Base-by-base conservation (phyloP, 768 basidiomycete species). In the Russula sp. region DNA sequence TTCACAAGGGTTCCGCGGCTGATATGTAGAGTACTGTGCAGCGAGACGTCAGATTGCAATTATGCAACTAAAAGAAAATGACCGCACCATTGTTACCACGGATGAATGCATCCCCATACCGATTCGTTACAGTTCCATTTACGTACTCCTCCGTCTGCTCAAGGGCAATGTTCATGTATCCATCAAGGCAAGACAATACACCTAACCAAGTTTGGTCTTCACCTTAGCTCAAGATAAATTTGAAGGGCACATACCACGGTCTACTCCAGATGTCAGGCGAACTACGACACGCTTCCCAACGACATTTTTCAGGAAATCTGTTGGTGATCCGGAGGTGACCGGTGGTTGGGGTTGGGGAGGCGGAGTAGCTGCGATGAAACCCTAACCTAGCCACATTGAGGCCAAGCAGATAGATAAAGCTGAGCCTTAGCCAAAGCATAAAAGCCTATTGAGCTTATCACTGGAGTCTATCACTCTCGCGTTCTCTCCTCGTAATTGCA, bases 161-260 rank as follows among this genome's bases (percentile, higher is more conserved):
- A 39, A 98, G 76, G 14, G 93, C 97, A 52, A 98, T 96, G 75
- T 98, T 98, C 97, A 99, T 98, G 74, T 97, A 98, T 0, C 95
- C 95, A 74, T 98, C 97, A 25, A 98, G 81, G 70, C 97, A 98
- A 3, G 93, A 95, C 14, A 99, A 76, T 3, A 94, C 80, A 20
- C 96, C 96, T 98, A 61, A 6, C 54, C 35, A 38, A 29, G 43
- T 32, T 41, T 7, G n/a, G 22, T 18, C 18, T 32, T 34, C 11
- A 34, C 2, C 22, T 6, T 6, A 29, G 36, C 29, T 32, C 45
- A 22, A 63, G 34, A 38, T 11, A 66, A 45, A 45, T 20, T 41
- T 22, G 50, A 59, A 34, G 54, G 52, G 41, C n/a, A 47, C 56
- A 55, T 38, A 56, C 60, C 60, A 29, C 59, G 58, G 36, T 59